Base-by-base conservation (phyloP, 306 rosid genomes). In the Rosa multiflora region DNA sequence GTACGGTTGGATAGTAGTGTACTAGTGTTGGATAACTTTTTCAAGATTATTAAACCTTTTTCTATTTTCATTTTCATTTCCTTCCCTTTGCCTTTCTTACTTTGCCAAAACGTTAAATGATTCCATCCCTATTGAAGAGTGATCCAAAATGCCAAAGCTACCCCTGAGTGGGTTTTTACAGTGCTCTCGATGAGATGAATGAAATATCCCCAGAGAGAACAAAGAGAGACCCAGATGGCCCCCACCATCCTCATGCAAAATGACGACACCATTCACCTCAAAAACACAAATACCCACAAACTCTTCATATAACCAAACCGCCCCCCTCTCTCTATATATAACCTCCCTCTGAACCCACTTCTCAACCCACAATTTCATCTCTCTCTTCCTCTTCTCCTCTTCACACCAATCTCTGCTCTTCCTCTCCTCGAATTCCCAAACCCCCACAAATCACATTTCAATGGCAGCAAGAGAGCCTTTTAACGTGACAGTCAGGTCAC, bases 381-480 rank as follows among this genome's bases (percentile, higher is more conserved):
- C 63, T 55, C 37, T 32, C 37, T 44, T 44, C 47, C 29, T 21
- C n/a, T n/a, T 29, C 32, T 40, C 21, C 73, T 72, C 13, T 70
- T 35, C 12, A 18, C 40, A 3, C 39, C 6, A 9, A 0, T 49
- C 15, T 39, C 67, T n/a, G 12, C 49, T 39, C 39, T 40, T 7
- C 42, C 18, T 8, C 9, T 35, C 63, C 20, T 47, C 44, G 9
- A 10, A 40, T 18, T 67, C 42, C 20, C 48, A 52, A 4, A 77
- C 15, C 4, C 47, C 43, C 5, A 40, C 43, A 44, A 59, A 37
- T 21, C 47, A 10, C 13, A 23, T 56, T 71, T 47, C 49, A 72
- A 90, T 87, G 90, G 85, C 97, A 70, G 80, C 78, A 76, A 86
- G 91, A 82, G 92, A 84, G 74, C 89, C 98, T 18, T 82, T 86